These are phyloP conservation scores for Saksenaea oblongispora DNA, from an alignment of 371 early-diverging fungal genomes.

Conservation along the genomic window DNA sequence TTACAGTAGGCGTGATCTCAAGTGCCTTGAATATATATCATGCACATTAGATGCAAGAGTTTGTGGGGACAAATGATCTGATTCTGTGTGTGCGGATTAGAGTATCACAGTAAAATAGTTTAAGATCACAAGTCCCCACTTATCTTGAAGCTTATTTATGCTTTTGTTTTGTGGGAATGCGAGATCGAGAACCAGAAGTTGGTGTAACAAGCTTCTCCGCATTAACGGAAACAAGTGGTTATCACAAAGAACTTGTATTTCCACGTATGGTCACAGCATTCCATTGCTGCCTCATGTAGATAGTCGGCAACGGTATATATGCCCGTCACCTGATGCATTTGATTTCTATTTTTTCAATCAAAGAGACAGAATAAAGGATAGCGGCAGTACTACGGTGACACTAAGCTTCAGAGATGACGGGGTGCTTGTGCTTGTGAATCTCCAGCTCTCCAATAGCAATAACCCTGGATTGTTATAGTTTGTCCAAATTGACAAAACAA, in stretches of 20 bases:
- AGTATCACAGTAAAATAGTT: background rate
- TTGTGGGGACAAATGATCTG: background rate
- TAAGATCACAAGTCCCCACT: background rate
- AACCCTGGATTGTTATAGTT: background rate
- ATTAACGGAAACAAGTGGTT: background rate
- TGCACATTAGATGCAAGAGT: background rate
- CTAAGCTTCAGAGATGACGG: background rate
- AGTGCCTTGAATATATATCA: no score
- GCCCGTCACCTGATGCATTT: background rate
- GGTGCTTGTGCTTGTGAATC: conserved; percentile 2
- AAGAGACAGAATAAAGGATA: background rate
- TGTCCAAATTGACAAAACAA: background rate
- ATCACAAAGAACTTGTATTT: background rate
- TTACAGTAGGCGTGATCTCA: no score
- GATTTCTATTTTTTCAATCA: background rate
- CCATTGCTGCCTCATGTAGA: background rate
- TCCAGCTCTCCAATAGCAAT: conserved; percentile 33
- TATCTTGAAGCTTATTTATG: background rate
- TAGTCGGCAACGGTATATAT: background rate
- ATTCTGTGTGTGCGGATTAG: background rate
- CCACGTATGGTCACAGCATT: background rate
- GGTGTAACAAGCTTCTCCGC: background rate
- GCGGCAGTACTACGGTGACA: background rate
- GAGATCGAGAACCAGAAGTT: background rate
- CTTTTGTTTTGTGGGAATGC: background rate